Percentiles rank a stretch among this genome's conserved stretches.
Evolutionary conservation across 768 basidiomycete species (phyloP).

Genomic region (Leccinum boreale): DNA sequence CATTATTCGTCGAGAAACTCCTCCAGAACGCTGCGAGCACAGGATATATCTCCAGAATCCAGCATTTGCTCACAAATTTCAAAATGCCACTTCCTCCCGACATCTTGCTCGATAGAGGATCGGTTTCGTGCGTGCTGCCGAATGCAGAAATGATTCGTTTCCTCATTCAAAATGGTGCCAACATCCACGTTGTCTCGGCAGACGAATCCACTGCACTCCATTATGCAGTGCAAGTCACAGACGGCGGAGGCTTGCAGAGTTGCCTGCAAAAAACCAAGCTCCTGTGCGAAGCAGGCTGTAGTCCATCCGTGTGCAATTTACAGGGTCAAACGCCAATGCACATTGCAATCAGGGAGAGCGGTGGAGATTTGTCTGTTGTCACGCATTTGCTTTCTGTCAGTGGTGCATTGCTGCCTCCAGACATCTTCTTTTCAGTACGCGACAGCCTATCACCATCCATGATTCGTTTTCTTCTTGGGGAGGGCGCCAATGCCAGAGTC

Average conservation of each 20-base stretch:
- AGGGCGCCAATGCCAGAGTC: neutral
- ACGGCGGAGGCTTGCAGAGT: neutral
- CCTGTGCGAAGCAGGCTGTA: neutral
- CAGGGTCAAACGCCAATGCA: neutral
- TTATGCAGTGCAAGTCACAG: accelerated
- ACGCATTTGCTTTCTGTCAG: neutral
- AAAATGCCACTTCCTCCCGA: neutral
- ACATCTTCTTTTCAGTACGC: neutral
- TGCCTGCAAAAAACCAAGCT: neutral
- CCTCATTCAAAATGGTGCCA: neutral
- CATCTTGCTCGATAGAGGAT: neutral
- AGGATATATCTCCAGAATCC: neutral
- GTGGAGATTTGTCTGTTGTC: neutral
- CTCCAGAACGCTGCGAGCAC: neutral
- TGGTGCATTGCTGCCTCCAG: neutral
- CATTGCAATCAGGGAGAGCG: neutral
- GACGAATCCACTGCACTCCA: neutral
- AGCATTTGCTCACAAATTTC: neutral
- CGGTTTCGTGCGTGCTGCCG: accelerated
- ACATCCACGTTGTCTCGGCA: neutral
- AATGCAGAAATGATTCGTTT: neutral
- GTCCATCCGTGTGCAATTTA: neutral
- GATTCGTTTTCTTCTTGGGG: neutral
- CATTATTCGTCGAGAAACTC: neutral
- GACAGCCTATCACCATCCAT: neutral